These are phyloP conservation scores for Cryphonectria japonica DNA, from an alignment of 2,329 filamentous ascomycete species.

Conservation along the genomic window DNA sequence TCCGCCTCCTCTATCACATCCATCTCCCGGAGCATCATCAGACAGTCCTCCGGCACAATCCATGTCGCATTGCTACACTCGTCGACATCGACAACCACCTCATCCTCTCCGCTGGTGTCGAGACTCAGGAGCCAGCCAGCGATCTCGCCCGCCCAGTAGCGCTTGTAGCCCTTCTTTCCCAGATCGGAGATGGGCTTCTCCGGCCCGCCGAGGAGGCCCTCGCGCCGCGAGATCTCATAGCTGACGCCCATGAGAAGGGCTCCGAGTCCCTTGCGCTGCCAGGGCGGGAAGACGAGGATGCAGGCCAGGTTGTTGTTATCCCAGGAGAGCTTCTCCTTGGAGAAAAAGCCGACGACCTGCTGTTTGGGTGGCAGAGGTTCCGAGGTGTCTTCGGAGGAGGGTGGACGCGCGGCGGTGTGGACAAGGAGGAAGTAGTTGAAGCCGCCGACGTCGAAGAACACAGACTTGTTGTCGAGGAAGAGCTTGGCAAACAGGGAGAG, in stretches of 20 bases:
- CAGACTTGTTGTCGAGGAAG: constrained; percentile 96
- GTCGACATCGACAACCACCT: constrained; percentile 65
- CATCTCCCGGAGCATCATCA: constrained; percentile 80
- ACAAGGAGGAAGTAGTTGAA: constrained; percentile 96
- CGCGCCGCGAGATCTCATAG: constrained; percentile 86
- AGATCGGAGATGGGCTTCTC: constrained; percentile 92
- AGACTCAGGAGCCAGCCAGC: constrained; percentile 66
- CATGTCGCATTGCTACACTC: constrained; percentile 78
- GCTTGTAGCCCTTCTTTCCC: constrained; percentile 78
- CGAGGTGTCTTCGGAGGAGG: constrained; percentile 19
- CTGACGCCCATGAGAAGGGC: constrained; percentile 89
- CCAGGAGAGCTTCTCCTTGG: constrained; percentile 98
- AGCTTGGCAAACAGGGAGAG: constrained; percentile 95
- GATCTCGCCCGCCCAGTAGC: constrained; percentile 87
- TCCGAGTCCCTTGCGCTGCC: constrained; percentile 88
- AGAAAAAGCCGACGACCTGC: constrained; percentile 93
- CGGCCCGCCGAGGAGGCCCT: constrained; percentile 84
- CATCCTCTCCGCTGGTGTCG: constrained; percentile 40
- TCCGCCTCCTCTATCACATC: constrained; percentile 65
- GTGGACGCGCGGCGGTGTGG: constrained; percentile 59
- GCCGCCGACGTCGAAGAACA: constrained; percentile 93
- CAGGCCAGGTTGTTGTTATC: constrained; percentile 98
- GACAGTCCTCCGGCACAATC: constrained; percentile 83
- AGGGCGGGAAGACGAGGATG: constrained; percentile 93
- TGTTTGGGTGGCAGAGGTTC: constrained; percentile 35